phyloP scores from a whole-genome alignment of 2,329 filamentous ascomycete species.

The Aspergillus pseudonomiae region DNA sequence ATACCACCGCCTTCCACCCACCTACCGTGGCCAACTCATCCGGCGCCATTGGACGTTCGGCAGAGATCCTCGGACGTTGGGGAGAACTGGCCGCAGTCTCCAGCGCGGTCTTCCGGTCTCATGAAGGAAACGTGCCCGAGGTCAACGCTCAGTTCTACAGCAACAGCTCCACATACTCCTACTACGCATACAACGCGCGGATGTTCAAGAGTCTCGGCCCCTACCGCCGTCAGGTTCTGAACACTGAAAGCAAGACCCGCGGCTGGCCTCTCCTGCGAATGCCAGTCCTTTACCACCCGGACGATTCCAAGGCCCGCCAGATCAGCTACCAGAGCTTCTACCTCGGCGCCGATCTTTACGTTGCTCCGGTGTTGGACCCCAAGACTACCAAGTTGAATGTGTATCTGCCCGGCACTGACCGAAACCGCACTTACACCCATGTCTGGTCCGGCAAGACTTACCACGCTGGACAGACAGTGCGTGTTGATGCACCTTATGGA shows the following conservation, averaged over 20 bases:
- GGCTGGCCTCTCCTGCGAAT: background rate
- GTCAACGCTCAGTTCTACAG: slow-evolving; percentile 43
- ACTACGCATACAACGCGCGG: slow-evolving; percentile 40
- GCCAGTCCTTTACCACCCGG: background rate
- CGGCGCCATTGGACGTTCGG: background rate
- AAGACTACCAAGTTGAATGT: background rate
- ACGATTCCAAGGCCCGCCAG: background rate
- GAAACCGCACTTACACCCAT: background rate
- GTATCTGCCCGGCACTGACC: background rate
- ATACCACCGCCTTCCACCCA: background rate
- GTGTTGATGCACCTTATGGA: background rate
- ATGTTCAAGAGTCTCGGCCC: slow-evolving; percentile 37
- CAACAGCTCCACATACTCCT: slow-evolving; percentile 37
- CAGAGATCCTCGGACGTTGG: background rate
- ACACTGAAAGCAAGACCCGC: background rate
- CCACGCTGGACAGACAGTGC: background rate
- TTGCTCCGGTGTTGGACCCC: background rate
- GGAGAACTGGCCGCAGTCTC: background rate
- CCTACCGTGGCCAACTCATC: background rate
- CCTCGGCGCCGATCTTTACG: background rate
- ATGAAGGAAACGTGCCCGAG: slow-evolving; percentile 42
- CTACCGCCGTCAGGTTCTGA: slow-evolving; percentile 29
- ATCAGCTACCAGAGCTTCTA: background rate
- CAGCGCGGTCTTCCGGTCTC: slow-evolving; percentile 24
- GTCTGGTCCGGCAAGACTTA: background rate